These are phyloP conservation scores for Podaxis sp. DNA, from an alignment of 768 basidiomycete genomes.

Conservation along the genomic window DNA sequence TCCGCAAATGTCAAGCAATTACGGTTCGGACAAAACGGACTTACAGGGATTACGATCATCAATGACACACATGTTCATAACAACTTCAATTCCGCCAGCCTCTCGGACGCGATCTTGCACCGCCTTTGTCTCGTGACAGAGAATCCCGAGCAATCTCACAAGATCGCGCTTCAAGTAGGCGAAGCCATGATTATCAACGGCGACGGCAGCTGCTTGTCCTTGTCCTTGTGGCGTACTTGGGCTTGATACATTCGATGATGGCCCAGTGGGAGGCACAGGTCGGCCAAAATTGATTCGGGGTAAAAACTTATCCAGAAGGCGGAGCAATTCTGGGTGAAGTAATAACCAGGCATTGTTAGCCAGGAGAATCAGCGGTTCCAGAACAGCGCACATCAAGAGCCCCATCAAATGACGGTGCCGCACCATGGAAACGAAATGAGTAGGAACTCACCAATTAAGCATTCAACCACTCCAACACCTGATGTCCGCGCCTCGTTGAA, in stretches of 20 bases:
- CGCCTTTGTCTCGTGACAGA: slow-evolving; percentile 60
- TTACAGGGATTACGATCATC: slow-evolving; percentile 93
- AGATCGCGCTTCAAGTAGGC: slow-evolving; percentile 86
- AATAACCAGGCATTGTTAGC: slow-evolving; percentile 15
- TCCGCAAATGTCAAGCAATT: slow-evolving; percentile 11
- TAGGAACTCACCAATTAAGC: slow-evolving; percentile 53
- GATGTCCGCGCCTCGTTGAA: slow-evolving; percentile 44
- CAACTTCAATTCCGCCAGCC: slow-evolving; percentile 73
- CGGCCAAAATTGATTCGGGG: slow-evolving; percentile 84
- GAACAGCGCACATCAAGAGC: background rate
- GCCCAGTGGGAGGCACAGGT: slow-evolving; percentile 38
- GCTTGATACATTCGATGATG: slow-evolving; percentile 25
- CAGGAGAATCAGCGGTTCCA: slow-evolving; percentile 3
- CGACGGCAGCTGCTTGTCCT: background rate
- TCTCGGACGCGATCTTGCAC: slow-evolving; percentile 75
- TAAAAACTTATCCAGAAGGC: slow-evolving; percentile 75
- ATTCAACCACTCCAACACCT: slow-evolving; percentile 51
- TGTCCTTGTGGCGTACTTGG: slow-evolving; percentile 22
- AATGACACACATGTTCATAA: slow-evolving; percentile 87
- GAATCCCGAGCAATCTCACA: slow-evolving; percentile 81
- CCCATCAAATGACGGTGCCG: slow-evolving; percentile 7
- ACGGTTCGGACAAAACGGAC: slow-evolving; percentile 32
- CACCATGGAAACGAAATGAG: slow-evolving; percentile 1
- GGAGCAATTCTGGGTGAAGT: slow-evolving; percentile 58
- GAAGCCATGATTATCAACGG: slow-evolving; percentile 58